These are phyloP conservation scores for Fraxinus excelsior DNA, from an alignment of 257 asterid genomes.

Conservation along the genomic window DNA sequence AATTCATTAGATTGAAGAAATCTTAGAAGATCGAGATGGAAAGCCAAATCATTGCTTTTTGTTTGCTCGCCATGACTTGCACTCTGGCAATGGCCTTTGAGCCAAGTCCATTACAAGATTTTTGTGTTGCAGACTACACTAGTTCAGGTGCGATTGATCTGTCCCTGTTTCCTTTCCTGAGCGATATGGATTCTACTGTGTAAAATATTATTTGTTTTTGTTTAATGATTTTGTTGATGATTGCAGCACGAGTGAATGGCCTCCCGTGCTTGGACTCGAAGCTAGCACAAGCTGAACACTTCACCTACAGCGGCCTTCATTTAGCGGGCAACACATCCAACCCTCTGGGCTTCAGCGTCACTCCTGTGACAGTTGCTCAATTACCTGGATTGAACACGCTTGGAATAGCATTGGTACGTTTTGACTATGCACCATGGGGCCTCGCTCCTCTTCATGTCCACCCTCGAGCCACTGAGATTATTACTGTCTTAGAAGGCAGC, in stretches of 20 bases:
- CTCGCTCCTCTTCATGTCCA: conserved; percentile 26
- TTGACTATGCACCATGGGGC: conserved; percentile 25
- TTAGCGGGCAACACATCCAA: conserved; percentile 23
- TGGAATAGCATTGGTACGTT: conserved; percentile 12
- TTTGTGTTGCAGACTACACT: conserved; percentile 9
- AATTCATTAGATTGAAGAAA: background rate
- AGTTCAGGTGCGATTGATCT: background rate
- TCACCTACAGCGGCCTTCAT: conserved; percentile 19
- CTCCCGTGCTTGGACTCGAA: conserved; percentile 12
- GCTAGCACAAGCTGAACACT: conserved; percentile 7
- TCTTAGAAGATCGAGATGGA: conserved; percentile 10
- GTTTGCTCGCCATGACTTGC: conserved; percentile 12
- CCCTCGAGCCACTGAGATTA: conserved; percentile 28
- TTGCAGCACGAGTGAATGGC: conserved; percentile 18
- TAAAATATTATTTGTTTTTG: background rate
- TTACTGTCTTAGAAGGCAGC: conserved; percentile 22
- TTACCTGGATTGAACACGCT: conserved; percentile 24
- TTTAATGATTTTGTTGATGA: background rate
- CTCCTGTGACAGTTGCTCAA: conserved; percentile 9
- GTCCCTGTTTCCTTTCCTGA: background rate
- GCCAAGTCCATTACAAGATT: conserved; percentile 22
- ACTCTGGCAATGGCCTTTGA: conserved; percentile 11
- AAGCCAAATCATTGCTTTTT: background rate
- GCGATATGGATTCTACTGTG: background rate
- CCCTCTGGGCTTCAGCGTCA: conserved; percentile 11